phyloP scores from a whole-genome alignment of 2,329 filamentous ascomycete species.

The Xylariaceae sp. region DNA sequence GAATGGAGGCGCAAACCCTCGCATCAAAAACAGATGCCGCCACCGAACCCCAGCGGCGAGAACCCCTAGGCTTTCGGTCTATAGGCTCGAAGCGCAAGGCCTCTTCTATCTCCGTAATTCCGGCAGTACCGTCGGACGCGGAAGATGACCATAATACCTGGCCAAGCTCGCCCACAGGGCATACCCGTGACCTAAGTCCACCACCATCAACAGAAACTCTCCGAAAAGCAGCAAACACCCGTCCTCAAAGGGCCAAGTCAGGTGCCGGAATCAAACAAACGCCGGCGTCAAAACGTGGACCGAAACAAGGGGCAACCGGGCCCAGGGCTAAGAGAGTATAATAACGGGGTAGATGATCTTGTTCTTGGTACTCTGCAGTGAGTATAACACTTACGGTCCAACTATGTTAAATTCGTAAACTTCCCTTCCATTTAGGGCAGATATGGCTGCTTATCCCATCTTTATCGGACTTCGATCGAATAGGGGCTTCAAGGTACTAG shows the following conservation, averaged over 20 bases:
- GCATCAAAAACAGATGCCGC: slow-evolving; percentile 7
- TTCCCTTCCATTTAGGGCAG: not conserved
- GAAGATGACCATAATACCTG: not conserved
- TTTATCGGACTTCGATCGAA: too few species aligned
- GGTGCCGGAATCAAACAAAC: slow-evolving; percentile 11
- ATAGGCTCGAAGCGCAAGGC: slow-evolving; percentile 7
- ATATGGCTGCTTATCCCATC: not conserved
- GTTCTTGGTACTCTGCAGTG: not conserved
- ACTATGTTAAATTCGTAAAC: not conserved
- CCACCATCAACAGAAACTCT: not conserved
- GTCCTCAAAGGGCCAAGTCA: slow-evolving; percentile 7
- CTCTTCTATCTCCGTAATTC: not conserved
- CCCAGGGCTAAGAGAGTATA: not conserved
- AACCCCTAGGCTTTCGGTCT: not conserved
- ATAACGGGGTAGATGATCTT: not conserved
- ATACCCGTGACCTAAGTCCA: not conserved
- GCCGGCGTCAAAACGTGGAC: not conserved
- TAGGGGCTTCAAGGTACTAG: not conserved
- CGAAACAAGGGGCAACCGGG: not conserved
- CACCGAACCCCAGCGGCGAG: not conserved
- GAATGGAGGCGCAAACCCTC: slow-evolving; percentile 30
- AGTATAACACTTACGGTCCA: not conserved
- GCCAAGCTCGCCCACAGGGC: not conserved
- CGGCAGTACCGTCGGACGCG: not conserved
- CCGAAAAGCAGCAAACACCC: not conserved